Evolutionary conservation across 2,329 filamentous ascomycete genomes (phyloP), one percentile per base, ranked within the genome.

Genomic region (Colletotrichum limetticola): DNA sequence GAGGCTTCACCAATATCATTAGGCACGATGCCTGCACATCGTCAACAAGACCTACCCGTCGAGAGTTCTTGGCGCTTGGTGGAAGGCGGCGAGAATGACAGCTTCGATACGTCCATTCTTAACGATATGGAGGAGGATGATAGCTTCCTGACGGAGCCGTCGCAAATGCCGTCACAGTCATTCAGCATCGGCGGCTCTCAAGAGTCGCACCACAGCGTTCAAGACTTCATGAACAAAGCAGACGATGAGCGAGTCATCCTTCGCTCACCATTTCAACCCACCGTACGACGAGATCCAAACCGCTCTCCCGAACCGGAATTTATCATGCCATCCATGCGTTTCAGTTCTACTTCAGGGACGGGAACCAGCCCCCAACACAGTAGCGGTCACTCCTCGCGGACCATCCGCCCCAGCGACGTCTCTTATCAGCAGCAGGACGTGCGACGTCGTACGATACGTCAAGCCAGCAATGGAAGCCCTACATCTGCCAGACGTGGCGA

Each of bases 11-110:
- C 37, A 11, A 35, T 26, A 28, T 12, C 19, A 19, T n/a, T 7
- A 26, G 46, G 7, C 52, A 69, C 49, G 59, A 75, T 75, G 74
- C 72, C 72, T 53, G 57, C 64, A 42, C 64, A 68, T 35, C 66
- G 74, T 26, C 68, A 75, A 69, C 79, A 78, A 65, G 76, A 78
- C 26, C 77, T 85, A 19, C 84, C 85, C 46, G 83, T 89, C 55
- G 87, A 89, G 74, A 85, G 86, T 75, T 91, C 89, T 24, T 91
- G 89, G 89, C 89, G 89, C 76, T 85, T 91, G 81, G 88, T 91
- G 14, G 89, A 91, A 71, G 88, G 87, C 67, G 82, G 85, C 77
- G 89, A 90, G 68, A 86, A 90, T 78, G 89, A 91, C 77, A 90
- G 88, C 77, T 91, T 91, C 78, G 89, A 90, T 76, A 89, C 88